phyloP scores from a whole-genome alignment of 2,329 filamentous ascomycete genomes.

The Claviceps paspali region DNA sequence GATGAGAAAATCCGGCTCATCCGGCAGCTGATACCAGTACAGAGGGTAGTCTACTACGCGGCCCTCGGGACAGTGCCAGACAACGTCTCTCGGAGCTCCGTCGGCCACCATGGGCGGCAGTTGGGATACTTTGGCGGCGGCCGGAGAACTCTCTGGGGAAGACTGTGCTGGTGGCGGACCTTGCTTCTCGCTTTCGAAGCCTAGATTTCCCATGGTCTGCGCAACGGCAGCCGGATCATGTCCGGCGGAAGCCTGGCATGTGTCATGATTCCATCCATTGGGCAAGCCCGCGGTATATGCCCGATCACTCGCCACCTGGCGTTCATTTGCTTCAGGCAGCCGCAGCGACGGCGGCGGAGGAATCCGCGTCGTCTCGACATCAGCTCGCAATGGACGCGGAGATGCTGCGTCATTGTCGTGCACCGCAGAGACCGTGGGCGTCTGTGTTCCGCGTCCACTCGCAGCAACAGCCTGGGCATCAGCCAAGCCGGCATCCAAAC shows the following conservation, averaged over 20 bases:
- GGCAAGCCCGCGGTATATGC: neutral
- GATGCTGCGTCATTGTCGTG: neutral
- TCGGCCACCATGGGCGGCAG: conserved; percentile 8
- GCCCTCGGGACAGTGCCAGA: conserved; percentile 15
- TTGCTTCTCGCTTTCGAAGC: neutral
- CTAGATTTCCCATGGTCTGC: conserved; percentile 1
- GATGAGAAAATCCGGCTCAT: conserved; percentile 17
- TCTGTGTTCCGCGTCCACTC: neutral
- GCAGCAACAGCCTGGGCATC: neutral
- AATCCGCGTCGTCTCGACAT: no score
- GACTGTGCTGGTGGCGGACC: neutral
- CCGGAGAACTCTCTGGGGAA: neutral
- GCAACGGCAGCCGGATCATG: neutral
- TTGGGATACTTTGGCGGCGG: neutral
- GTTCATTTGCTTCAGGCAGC: neutral
- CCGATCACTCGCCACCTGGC: neutral
- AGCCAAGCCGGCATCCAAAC: neutral
- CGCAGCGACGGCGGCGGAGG: neutral
- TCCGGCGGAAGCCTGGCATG: neutral
- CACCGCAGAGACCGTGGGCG: neutral
- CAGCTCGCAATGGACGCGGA: no score
- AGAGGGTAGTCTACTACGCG: conserved; percentile 15
- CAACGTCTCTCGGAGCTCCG: conserved; percentile 11
- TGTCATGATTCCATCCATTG: neutral
- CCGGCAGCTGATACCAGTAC: conserved; percentile 17